A percentile compares a stretch with the other conserved stretches of the same genome.
phyloP scores from a whole-genome alignment of 2,329 filamentous ascomycete species.

The Trichoderma breve region DNA sequence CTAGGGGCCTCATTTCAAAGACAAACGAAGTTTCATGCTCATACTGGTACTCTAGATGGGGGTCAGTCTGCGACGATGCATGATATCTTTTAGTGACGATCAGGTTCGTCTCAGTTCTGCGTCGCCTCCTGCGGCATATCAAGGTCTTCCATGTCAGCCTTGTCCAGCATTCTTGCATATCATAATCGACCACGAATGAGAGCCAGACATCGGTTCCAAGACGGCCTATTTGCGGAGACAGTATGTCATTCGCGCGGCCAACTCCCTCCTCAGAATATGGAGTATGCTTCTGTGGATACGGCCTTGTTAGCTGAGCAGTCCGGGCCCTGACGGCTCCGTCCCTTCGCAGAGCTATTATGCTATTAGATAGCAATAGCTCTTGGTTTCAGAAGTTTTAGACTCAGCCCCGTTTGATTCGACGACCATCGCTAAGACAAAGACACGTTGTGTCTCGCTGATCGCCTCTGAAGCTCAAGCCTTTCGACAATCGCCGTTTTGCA shows the following conservation, averaged over 20 bases:
- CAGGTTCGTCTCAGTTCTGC: not conserved
- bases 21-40: not conserved
- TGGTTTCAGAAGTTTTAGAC: not conserved
- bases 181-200: constrained; percentile 50
- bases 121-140: constrained; percentile 30
- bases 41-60: not conserved
- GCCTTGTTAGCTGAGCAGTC: not conserved
- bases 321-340: not conserved
- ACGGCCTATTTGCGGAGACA: constrained; percentile 84
- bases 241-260: constrained; percentile 60
- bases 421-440: not conserved
- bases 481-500: not conserved
- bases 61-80: not conserved
- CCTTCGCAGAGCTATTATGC: constrained; percentile 1
- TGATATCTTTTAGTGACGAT: not conserved
- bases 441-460: not conserved
- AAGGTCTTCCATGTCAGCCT: constrained; percentile 58
- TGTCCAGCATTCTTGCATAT: constrained; percentile 73
- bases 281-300: constrained; percentile 47
- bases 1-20: not conserved
- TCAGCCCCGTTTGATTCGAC: constrained; percentile 2
- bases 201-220: constrained; percentile 58
- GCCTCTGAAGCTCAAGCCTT: not conserved
- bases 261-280: constrained; percentile 71
- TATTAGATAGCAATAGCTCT: not conserved